These are phyloP conservation scores for Oryza coarctata DNA, from an alignment of 176 grass and related monocot genomes.

Conservation along the genomic window DNA sequence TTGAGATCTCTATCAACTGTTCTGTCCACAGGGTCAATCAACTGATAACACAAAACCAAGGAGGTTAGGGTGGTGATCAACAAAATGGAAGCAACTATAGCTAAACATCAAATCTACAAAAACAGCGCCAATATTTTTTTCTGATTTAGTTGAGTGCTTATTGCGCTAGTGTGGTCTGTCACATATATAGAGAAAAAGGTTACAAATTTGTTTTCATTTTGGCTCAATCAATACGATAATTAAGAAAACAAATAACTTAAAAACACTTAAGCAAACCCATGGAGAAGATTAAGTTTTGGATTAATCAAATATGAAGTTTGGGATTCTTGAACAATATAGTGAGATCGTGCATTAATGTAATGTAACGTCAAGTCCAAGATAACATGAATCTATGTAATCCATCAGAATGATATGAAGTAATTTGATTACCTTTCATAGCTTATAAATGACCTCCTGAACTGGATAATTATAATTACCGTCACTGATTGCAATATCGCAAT, in stretches of 20 bases:
- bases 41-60: conserved; percentile 39
- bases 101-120: not conserved
- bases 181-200: not conserved
- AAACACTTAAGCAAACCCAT: not conserved
- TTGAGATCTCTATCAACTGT: conserved; percentile 81
- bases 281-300: not conserved
- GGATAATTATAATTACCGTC: not conserved
- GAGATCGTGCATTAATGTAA: not conserved
- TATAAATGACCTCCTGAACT: not conserved
- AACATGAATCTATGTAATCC: not conserved
- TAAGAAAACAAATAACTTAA: not conserved
- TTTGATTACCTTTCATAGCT: not conserved
- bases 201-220: not conserved
- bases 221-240: not conserved
- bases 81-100: not conserved
- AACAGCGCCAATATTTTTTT: not conserved
- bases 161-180: not conserved
- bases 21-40: conserved; percentile 82
- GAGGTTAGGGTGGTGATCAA: conserved; percentile 16
- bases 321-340: not conserved
- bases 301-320: not conserved
- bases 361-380: not conserved
- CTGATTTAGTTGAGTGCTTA: conserved; percentile 1
- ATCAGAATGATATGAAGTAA: not conserved
- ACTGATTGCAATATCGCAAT: not conserved